phyloP scores from a whole-genome alignment of 768 basidiomycete species.

The Tylopilus cervinicoccineus region DNA sequence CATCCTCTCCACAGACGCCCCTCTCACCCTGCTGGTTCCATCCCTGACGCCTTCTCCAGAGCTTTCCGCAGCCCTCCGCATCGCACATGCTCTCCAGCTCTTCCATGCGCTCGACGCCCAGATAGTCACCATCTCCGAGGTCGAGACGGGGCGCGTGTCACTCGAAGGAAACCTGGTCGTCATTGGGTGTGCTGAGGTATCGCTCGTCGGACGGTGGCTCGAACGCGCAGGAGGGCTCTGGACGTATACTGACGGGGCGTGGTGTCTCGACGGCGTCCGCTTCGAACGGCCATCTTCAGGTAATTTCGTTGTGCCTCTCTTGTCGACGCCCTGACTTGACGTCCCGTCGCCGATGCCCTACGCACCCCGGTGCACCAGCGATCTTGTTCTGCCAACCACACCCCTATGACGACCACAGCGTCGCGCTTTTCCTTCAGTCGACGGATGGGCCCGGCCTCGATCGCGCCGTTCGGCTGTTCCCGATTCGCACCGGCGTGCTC shows the following conservation, averaged over 20 bases:
- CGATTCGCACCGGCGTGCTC: conserved; percentile 75
- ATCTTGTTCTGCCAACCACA: conserved; percentile 56
- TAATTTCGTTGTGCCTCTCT: not conserved
- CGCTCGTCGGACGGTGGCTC: conserved; percentile 34
- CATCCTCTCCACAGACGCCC: conserved; percentile 52
- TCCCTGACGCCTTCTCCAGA: conserved; percentile 31
- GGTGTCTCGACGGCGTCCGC: conserved; percentile 12
- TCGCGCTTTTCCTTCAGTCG: conserved; percentile 56
- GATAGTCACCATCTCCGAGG: conserved; percentile 42
- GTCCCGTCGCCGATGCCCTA: not conserved
- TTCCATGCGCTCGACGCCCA: conserved; percentile 71
- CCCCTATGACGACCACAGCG: conserved; percentile 24
- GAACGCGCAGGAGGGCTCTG: conserved; percentile 12
- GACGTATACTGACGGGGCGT: conserved; percentile 18
- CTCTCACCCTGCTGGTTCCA: conserved; percentile 56
- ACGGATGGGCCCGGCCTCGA: conserved; percentile 60
- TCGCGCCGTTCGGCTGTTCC: conserved; percentile 67
- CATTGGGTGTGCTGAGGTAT: conserved; percentile 43
- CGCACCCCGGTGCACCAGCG: conserved; percentile 24
- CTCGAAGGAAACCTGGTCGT: conserved; percentile 54
- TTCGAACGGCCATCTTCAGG: conserved; percentile 22
- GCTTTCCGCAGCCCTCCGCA: conserved; percentile 54
- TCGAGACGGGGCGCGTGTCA: conserved; percentile 16
- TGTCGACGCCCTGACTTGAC: not conserved
- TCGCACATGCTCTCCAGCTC: conserved; percentile 62